A percentile compares a stretch with the other conserved stretches of the same genome.
These are phyloP conservation scores for Aspergillus costaricaensis DNA, from an alignment of 2,329 filamentous ascomycete species.

Conservation along the genomic window DNA sequence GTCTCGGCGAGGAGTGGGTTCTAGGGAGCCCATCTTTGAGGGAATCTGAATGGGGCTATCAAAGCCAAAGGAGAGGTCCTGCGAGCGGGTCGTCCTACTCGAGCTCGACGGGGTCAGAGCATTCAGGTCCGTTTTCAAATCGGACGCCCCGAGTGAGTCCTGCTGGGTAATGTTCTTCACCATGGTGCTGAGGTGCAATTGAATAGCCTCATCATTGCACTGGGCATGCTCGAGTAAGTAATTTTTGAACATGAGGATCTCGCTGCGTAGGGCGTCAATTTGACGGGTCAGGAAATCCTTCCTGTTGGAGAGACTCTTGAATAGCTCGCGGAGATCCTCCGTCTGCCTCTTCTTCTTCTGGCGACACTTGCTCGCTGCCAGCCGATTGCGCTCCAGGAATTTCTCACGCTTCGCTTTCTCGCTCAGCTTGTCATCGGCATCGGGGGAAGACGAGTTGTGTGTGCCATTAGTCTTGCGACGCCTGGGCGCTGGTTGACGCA, in stretches of 20 bases:
- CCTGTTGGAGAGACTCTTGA: slow-evolving; percentile 34
- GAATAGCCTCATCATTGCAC: slow-evolving; percentile 42
- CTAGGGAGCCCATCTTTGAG: not conserved
- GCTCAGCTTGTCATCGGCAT: not conserved
- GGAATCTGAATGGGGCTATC: slow-evolving; percentile 14
- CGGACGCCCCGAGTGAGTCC: not conserved
- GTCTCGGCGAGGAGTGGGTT: slow-evolving; percentile 9
- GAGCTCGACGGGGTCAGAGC: not conserved
- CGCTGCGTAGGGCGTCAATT: slow-evolving; percentile 37
- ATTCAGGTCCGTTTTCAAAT: not conserved
- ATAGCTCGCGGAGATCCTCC: slow-evolving; percentile 48
- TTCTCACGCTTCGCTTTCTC: slow-evolving; percentile 45
- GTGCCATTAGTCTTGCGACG: not conserved
- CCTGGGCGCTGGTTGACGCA: not conserved
- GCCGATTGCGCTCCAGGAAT: slow-evolving; percentile 60
- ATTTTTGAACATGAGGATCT: slow-evolving; percentile 43
- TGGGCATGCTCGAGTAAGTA: slow-evolving; percentile 43
- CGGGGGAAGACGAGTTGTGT: not conserved
- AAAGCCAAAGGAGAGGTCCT: slow-evolving; percentile 13
- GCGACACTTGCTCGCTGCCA: slow-evolving; percentile 62
- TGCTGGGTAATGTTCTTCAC: slow-evolving; percentile 28
- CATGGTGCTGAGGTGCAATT: slow-evolving; percentile 40
- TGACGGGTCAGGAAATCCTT: slow-evolving; percentile 34
- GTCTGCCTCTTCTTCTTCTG: slow-evolving; percentile 63
- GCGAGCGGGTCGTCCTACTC: not conserved